phyloP scores from a whole-genome alignment of 192 early-diverging fungal species.

The Coemansia sp. region DNA sequence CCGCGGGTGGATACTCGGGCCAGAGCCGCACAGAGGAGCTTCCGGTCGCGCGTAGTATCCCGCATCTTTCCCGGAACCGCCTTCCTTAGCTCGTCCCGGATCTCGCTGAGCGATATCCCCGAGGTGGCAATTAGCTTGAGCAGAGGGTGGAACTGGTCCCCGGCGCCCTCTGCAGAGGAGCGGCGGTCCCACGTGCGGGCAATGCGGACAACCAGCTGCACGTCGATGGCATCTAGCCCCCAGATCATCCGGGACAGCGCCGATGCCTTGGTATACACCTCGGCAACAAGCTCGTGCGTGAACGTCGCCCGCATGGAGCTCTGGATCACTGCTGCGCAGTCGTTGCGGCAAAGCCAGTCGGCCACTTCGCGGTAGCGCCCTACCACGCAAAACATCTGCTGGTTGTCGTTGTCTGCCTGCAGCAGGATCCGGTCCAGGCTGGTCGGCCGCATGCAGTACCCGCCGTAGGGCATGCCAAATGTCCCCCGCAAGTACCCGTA shows the following conservation, averaged over 20 bases:
- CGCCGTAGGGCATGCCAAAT: constrained; percentile 46
- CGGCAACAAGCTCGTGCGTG: constrained; percentile 32
- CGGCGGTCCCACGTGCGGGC: constrained; percentile 30
- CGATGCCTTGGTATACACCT: constrained; percentile 30
- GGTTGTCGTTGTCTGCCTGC: constrained; percentile 17
- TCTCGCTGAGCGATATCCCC: constrained; percentile 19
- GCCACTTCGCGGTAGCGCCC: constrained; percentile 22
- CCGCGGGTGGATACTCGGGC: constrained; percentile 9
- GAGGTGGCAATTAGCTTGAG: constrained; percentile 37
- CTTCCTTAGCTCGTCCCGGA: constrained; percentile 7
- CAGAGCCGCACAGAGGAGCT: constrained; percentile 7
- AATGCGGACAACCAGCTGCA: constrained; percentile 38
- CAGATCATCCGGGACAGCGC: constrained; percentile 8
- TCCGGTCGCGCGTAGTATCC: constrained; percentile 19
- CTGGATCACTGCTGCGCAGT: constrained; percentile 9
- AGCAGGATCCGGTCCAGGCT: constrained; percentile 13
- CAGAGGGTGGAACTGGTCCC: constrained; percentile 29
- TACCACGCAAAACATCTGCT: constrained; percentile 35
- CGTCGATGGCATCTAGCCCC: constrained; percentile 10
- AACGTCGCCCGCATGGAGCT: constrained; percentile 22
- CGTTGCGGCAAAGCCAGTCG: constrained; percentile 21
- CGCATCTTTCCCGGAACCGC: constrained; percentile 4
- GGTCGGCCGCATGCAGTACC: constrained; percentile 29
- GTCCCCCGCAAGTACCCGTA: constrained; percentile 47
- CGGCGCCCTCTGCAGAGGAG: neutral